Conservation (phyloP, 2,329 filamentous ascomycete species). For the Phoma sp. region DNA sequence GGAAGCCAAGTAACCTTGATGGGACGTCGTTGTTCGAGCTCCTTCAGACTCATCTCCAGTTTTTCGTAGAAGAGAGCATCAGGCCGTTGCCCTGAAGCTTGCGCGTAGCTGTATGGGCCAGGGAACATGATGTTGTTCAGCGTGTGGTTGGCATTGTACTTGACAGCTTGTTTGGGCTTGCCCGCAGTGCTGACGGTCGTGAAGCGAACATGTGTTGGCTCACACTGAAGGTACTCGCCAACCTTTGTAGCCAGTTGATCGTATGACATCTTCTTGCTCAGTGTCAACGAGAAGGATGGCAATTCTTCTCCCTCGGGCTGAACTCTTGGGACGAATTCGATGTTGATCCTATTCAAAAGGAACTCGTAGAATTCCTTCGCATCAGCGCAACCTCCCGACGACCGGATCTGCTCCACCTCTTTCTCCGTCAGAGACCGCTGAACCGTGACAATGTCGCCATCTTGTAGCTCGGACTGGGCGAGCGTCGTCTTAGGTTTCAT, state of each 20-base stretch:
- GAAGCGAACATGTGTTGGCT: slow-evolving; percentile 88
- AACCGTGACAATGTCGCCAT: slow-evolving; percentile 96
- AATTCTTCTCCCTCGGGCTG: slow-evolving; percentile 62
- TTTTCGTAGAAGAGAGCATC: slow-evolving; percentile 92
- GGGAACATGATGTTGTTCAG: slow-evolving; percentile 79
- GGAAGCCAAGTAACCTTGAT: slow-evolving; percentile 84
- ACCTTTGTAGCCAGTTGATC: slow-evolving; percentile 86
- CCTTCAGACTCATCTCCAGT: slow-evolving; percentile 89
- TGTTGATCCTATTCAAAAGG: slow-evolving; percentile 78
- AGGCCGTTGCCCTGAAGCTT: slow-evolving; percentile 67
- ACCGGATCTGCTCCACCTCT: slow-evolving; percentile 44
- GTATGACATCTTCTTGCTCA: slow-evolving; percentile 89
- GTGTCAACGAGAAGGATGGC: slow-evolving; percentile 73
- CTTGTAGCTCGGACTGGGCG: slow-evolving; percentile 90
- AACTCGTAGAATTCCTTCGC: slow-evolving; percentile 93
- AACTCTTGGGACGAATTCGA: slow-evolving; percentile 74
- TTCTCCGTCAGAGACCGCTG: slow-evolving; percentile 68
- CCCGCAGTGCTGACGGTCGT: slow-evolving; percentile 83
- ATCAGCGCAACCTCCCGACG: slow-evolving; percentile 62
- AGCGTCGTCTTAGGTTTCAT: slow-evolving; percentile 92
- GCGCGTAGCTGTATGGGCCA: slow-evolving; percentile 71
- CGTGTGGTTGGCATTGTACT: slow-evolving; percentile 72
- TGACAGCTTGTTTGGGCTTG: slow-evolving; percentile 78
- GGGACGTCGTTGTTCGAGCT: slow-evolving; percentile 89
- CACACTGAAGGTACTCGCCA: slow-evolving; percentile 74